Evolutionary conservation across 495 filamentous ascomycete species (phyloP).

Genomic region (Aspergillus carlsbadensis): DNA sequence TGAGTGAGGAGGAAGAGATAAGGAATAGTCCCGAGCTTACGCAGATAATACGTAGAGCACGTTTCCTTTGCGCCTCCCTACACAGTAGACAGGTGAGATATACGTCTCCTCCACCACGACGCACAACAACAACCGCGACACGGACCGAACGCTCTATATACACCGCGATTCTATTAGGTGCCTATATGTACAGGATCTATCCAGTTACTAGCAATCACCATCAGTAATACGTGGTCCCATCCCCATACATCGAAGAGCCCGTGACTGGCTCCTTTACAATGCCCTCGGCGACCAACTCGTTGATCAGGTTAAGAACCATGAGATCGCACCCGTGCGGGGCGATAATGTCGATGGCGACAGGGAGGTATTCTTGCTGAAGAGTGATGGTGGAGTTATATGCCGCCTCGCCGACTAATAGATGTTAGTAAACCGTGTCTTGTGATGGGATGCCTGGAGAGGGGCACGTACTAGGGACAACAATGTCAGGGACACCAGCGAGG

Average conservation of each 20-base stretch:
- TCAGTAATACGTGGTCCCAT: constrained; percentile 2
- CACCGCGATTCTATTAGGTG: too few relatives aligned
- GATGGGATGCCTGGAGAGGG: too few relatives aligned
- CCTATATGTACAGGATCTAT: not conserved
- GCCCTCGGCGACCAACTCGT: constrained; percentile 12
- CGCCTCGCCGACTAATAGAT: constrained; percentile 9
- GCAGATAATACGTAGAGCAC: too few relatives aligned
- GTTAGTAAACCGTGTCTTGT: not conserved
- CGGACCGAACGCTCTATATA: too few relatives aligned
- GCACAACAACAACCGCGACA: too few relatives aligned
- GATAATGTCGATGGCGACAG: constrained; percentile 13
- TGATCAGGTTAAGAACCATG: constrained; percentile 5
- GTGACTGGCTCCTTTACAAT: not conserved
- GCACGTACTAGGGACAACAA: constrained; percentile 8
- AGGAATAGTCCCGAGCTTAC: too few relatives aligned
- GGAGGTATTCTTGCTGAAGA: constrained; percentile 2
- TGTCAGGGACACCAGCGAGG: constrained; percentile 10
- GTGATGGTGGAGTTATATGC: constrained; percentile 10
- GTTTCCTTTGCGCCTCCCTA: too few relatives aligned
- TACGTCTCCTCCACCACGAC: too few relatives aligned
- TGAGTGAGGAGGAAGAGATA: too few relatives aligned
- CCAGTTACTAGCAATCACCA: too few relatives aligned
- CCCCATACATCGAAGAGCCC: not conserved
- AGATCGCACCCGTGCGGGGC: constrained; percentile 16
- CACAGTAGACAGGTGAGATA: too few relatives aligned